Conservation (phyloP, 73 alveolate species). For the Paraurostyla sp. region DNA sequence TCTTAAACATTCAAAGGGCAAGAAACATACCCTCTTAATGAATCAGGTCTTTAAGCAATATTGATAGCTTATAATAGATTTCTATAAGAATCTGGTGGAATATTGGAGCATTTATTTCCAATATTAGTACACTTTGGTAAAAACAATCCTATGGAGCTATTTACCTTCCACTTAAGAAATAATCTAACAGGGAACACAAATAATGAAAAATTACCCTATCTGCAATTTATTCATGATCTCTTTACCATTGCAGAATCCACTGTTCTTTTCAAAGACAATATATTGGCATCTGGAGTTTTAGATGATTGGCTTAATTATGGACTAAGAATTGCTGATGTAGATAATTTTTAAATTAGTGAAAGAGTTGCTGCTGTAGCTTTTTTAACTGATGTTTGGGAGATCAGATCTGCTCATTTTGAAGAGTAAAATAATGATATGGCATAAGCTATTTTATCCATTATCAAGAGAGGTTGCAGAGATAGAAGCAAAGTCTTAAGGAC, state of each 20-base stretch:
- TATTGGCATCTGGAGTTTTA: constrained; percentile 64
- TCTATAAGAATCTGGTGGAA: background rate
- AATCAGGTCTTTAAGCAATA: constrained; percentile 18
- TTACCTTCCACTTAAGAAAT: constrained; percentile 63
- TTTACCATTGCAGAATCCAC: background rate
- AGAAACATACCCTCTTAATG: background rate
- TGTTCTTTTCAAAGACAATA: constrained; percentile 33
- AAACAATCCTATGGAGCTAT: constrained; percentile 67
- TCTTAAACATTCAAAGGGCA: too few species aligned
- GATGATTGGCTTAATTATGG: constrained; percentile 65
- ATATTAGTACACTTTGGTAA: constrained; percentile 65
- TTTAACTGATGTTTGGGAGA: constrained; percentile 83
- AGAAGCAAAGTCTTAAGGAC: constrained; percentile 52
- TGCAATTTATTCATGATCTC: background rate
- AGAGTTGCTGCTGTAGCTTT: constrained; percentile 72
- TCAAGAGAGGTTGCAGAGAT: constrained; percentile 87
- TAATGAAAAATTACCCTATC: background rate
- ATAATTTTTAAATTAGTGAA: constrained; percentile 45
- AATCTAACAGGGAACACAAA: background rate
- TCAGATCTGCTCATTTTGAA: constrained; percentile 67
- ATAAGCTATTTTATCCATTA: constrained; percentile 57
- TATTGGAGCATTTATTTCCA: constrained; percentile 33
- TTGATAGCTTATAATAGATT: background rate
- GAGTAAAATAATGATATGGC: constrained; percentile 69
- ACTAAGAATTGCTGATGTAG: constrained; percentile 59